Percentiles rank a stretch among this genome's conserved stretches.
phyloP scores from a whole-genome alignment of 495 filamentous ascomycete species.

The Penicillium lagena region DNA sequence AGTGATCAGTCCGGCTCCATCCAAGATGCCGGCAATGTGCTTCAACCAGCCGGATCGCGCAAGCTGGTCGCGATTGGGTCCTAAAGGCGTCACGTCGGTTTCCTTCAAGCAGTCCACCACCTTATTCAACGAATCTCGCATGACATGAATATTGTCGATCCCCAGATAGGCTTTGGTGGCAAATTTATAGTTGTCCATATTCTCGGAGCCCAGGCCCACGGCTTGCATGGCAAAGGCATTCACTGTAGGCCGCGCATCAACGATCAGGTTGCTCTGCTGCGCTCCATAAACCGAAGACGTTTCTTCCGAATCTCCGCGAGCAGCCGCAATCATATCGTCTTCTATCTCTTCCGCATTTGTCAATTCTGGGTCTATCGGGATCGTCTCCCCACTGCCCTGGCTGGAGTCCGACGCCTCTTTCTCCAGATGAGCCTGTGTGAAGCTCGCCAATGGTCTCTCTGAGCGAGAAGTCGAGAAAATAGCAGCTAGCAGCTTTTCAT shows the following conservation, averaged over 20 bases:
- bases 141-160: constrained; percentile 98
- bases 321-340: constrained; percentile 60
- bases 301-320: constrained; percentile 32
- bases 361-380: constrained; percentile 33
- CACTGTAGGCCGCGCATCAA: constrained; percentile 91
- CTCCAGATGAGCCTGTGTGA: constrained; percentile 36
- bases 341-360: constrained; percentile 61
- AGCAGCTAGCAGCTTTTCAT: constrained; percentile 86
- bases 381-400: constrained; percentile 42
- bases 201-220: constrained; percentile 88
- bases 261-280: constrained; percentile 90
- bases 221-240: constrained; percentile 97
- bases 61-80: constrained; percentile 77
- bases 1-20: constrained; percentile 78
- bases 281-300: constrained; percentile 74
- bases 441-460: constrained; percentile 38
- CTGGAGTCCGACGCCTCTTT: constrained; percentile 52
- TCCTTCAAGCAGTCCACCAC: constrained; percentile 90
- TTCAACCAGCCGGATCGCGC: constrained; percentile 86
- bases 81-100: constrained; percentile 76
- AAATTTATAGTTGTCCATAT: constrained; percentile 95
- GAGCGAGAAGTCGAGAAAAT: constrained; percentile 77
- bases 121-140: constrained; percentile 85
- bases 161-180: constrained; percentile 91
- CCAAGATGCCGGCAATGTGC: constrained; percentile 78